Percentiles rank a stretch among this genome's conserved stretches.
phyloP scores from a whole-genome alignment of 2,329 filamentous ascomycete genomes.

The Talaromyces verruculosus region DNA sequence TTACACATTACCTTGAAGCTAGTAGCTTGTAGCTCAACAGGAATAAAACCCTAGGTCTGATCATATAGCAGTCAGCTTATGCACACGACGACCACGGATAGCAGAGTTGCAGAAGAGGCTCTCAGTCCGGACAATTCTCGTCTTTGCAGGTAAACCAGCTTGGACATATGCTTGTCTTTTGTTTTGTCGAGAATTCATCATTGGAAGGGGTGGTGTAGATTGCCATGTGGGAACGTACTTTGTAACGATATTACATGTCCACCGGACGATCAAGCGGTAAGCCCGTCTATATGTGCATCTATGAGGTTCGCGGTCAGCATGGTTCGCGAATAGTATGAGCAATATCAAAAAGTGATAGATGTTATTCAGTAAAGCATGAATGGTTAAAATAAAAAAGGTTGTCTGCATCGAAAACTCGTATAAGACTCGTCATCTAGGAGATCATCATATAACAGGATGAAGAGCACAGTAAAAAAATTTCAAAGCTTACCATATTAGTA shows the following conservation, averaged over 20 bases:
- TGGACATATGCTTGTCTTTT: conserved; percentile 98
- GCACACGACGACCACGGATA: conserved; percentile 14
- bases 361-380: conserved; percentile 59
- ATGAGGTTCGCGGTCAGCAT: conserved; percentile 26
- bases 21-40: background rate
- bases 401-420: conserved; percentile 63
- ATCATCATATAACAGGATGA: conserved; percentile 47
- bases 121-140: conserved; percentile 55
- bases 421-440: conserved; percentile 66
- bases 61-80: background rate
- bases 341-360: conserved; percentile 20
- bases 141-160: conserved; percentile 58
- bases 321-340: conserved; percentile 3
- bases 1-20: background rate
- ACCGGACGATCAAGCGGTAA: background rate
- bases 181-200: conserved; percentile 77
- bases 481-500: conserved; percentile 16
- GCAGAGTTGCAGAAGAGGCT: conserved; percentile 22
- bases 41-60: background rate
- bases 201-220: conserved; percentile 34
- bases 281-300: background rate
- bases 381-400: conserved; percentile 54
- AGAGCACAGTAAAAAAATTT: conserved; percentile 19
- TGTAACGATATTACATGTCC: background rate
- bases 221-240: conserved; percentile 32